Evolutionary conservation across 1,284 basidiomycete genomes (phyloP), one percentile per base, ranked within the genome.

Genomic region (Lentinus polychrous): DNA sequence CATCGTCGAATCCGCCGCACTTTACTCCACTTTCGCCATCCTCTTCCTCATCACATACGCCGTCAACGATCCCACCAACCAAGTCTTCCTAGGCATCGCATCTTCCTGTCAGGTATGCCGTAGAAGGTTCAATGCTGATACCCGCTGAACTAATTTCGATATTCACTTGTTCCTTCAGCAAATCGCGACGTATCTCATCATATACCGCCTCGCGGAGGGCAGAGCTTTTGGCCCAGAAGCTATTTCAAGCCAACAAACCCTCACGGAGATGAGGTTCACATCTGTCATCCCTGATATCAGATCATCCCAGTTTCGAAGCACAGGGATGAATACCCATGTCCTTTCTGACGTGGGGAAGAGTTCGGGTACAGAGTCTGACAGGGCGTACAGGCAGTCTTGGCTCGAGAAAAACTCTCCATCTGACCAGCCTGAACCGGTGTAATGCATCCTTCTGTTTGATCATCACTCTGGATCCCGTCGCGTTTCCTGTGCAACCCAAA

Each of bases 101-200:
- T 38, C 41, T 43, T 41, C 50, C 12, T 8, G 22, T 35, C 46
- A 48, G 50, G 46, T 48, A 45, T 4, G 44, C 35, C 3, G 6
- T 8, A 3, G 10, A 24, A 4, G 14, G 17, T n/a, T 44, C 34
- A 14, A 46, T 46, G 35, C 39, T 40, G n/a, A n/a, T n/a, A n/a
- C 35, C 18, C 4, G 5, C 12, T 37, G 35, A 7, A 18, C 14
- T 15, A 14, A n/a, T 18, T 5, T 18, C 7, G 18, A 14, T 14
- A 37, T 18, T 37, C 35, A 37, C 18, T 18, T 5, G 5, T 7
- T 12, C 14, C 18, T 32, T 27, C 49, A 71, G 70, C 69, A 72
- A 66, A 69, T 73, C 40, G 64, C 69, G 20, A 64, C 66, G 23
- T 69, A 71, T 48, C 57, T 73, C 15, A 73, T 74, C 38, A 57